These are phyloP conservation scores for Calonectria pauciramosa DNA, from an alignment of 2,329 filamentous ascomycete species.

Conservation along the genomic window DNA sequence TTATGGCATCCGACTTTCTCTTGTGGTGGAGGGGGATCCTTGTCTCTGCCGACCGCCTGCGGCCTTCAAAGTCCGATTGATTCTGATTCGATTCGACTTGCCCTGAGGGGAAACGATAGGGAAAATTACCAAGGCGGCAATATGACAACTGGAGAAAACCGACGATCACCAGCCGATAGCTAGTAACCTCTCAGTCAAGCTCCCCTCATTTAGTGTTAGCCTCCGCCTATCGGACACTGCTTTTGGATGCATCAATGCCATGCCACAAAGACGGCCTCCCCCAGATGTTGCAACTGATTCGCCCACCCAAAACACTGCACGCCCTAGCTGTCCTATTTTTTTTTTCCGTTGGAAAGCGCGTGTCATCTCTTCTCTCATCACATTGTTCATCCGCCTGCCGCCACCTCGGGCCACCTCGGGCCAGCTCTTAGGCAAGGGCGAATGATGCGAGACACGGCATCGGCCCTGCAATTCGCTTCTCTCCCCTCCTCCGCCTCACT, in stretches of 20 bases:
- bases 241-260: neutral
- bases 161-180: constrained; percentile 1
- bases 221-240: constrained; percentile 3
- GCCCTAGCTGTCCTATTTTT: neutral
- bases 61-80: constrained; percentile 12
- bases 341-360: neutral
- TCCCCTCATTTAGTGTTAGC: neutral
- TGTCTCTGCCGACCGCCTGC: neutral
- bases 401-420: neutral
- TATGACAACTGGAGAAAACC: neutral
- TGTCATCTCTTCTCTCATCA: constrained; percentile 17
- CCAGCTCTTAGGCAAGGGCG: constrained; percentile 2
- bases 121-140: neutral
- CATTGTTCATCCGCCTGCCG: constrained; percentile 2
- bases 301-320: neutral
- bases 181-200: constrained; percentile 1
- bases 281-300: neutral
- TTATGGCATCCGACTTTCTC: constrained; percentile 18
- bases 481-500: neutral
- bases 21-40: constrained; percentile 4
- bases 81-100: constrained; percentile 6
- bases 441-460: constrained; percentile 7
- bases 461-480: neutral
- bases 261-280: neutral
- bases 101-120: neutral